Base-by-base conservation (phyloP, 352 stramenopile genomes). In the Sclerospora graminicola region DNA sequence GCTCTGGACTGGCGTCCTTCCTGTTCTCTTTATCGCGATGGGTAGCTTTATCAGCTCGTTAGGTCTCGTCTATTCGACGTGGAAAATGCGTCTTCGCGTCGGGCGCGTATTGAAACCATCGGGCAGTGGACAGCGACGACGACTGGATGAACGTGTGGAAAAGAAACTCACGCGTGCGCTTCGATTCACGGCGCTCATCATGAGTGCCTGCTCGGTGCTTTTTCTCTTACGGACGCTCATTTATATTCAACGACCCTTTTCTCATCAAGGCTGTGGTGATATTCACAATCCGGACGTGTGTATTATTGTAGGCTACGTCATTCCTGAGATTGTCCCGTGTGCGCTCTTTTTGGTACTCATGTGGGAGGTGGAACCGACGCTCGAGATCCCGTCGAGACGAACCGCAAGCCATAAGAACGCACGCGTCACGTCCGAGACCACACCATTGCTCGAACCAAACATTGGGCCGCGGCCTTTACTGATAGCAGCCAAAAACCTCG, bases 301-400 rank as follows among this genome's bases (percentile, higher is more conserved):
- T 46, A 62, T 92, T 14, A 41, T 85, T 16, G 58, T 92, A 8
- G 80, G 77, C 13, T 88, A 89, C 33, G 66, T 57, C 4, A 54
- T 92, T 0, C 75, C 77, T 0, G 80, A 92, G 52, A 60, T 87
- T 34, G 53, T 89, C 18, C 77, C 80, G 0, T 83, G 72, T 44
- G 51, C 57, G 31, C 54, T 89, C n/a, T 92, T 92, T 45, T 49
- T 92, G 0, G 54, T 85, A 33, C 54, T 92, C n/a, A 89, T 92
- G 80, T 88, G 75, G 75, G 69, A 92, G 20, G 77, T 89, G 21
- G 77, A 92, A 37, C 76, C 80, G 9, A 66, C 76, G 29, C 50
- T 88, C 23, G 66, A 82, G 43, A 68, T 89, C 31, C 70, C 69
- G 21, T 70, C 73, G 1, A 52, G 67, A 3, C 49, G 72, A 15